Conservation (phyloP, 495 filamentous ascomycete genomes). For the Penicillium angulare region DNA sequence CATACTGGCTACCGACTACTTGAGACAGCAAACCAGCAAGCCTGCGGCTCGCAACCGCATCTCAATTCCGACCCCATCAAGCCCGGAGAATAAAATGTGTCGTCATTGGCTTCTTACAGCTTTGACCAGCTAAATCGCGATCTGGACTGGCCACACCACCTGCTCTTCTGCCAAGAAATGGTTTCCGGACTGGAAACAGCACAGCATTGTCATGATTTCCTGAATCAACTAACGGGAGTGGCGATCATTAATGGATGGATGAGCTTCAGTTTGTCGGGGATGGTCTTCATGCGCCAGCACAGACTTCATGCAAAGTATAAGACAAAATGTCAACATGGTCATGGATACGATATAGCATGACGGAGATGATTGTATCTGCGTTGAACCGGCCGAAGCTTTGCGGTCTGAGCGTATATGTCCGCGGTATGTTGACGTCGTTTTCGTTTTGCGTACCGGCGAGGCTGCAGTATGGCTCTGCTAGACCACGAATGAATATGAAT, state of each 20-base stretch:
- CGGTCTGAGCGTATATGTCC: not conserved
- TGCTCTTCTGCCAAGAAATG: not conserved
- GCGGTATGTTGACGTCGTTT: no score
- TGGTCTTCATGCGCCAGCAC: slow-evolving; percentile 1
- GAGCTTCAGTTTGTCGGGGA: not conserved
- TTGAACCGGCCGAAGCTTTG: not conserved
- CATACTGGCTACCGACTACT: no score
- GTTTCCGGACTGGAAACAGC: not conserved
- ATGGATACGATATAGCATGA: not conserved
- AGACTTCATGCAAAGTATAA: not conserved
- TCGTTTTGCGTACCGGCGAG: no score
- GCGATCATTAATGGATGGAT: no score
- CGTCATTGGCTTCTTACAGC: slow-evolving; percentile 37
- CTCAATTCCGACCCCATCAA: slow-evolving; percentile 10
- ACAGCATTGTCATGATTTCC: no score
- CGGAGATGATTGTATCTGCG: not conserved
- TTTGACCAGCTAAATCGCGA: slow-evolving; percentile 37
- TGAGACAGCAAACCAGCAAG: not conserved
- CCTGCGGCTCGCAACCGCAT: slow-evolving; percentile 16
- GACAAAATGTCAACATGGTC: not conserved
- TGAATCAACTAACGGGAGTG: no score
- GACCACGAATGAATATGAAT: no score
- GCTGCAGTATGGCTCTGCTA: no score
- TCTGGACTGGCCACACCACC: slow-evolving; percentile 49
- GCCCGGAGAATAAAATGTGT: slow-evolving; percentile 19